A percentile compares a stretch with the other conserved stretches of the same genome.
Evolutionary conservation across 2,329 filamentous ascomycete species (phyloP).

Genomic region (Chrysoporthe puriensis): DNA sequence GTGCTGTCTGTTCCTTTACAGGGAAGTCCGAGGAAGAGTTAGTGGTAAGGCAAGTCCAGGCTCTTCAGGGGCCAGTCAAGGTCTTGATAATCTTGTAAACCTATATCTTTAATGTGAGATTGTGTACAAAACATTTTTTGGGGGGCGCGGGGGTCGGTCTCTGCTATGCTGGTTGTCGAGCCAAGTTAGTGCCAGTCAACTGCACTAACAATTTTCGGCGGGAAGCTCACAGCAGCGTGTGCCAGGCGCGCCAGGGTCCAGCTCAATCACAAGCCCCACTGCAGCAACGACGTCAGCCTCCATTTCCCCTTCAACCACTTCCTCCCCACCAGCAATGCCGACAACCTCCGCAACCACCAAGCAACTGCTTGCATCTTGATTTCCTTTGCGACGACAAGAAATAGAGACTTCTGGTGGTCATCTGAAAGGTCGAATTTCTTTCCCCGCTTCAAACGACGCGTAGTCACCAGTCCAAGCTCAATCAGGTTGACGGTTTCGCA

Average conservation of each 20-base stretch:
- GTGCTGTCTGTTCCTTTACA: too few relatives aligned
- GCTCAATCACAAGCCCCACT: constrained; percentile 7
- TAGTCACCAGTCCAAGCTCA: constrained; percentile 1
- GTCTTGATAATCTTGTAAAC: too few relatives aligned
- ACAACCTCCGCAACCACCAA: background rate
- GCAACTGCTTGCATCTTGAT: background rate
- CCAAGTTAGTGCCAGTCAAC: background rate
- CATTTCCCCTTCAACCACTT: background rate
- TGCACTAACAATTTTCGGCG: background rate
- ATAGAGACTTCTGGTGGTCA: background rate
- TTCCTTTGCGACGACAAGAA: background rate
- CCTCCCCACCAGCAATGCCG: background rate
- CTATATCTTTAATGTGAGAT: too few relatives aligned
- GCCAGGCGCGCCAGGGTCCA: background rate
- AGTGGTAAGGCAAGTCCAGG: too few relatives aligned
- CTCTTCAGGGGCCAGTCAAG: too few relatives aligned
- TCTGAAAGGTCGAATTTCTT: background rate
- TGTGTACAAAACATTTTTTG: too few relatives aligned
- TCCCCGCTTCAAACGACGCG: background rate
- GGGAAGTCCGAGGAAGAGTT: too few relatives aligned
- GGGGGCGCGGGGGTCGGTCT: too few relatives aligned
- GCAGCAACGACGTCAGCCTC: constrained; percentile 15
- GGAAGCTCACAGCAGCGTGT: background rate
- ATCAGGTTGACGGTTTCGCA: background rate
- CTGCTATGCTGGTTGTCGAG: background rate